Evolutionary conservation across 192 early-diverging fungal genomes (phyloP).

Genomic region (Geranomyces variabilis): DNA sequence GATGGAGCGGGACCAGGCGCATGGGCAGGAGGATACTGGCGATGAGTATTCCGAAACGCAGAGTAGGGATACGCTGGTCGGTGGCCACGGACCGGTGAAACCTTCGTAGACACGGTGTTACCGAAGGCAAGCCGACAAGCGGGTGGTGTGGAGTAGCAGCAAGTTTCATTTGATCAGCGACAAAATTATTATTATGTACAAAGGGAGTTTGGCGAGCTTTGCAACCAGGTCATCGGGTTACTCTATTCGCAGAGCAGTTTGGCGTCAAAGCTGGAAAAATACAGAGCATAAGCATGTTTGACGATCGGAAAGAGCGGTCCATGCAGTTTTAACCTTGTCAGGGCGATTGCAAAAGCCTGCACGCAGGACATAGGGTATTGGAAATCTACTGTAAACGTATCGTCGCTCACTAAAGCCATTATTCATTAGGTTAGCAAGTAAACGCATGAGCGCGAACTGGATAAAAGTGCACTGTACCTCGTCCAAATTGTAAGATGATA

Average conservation of each 20-base stretch:
- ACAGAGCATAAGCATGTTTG: not conserved
- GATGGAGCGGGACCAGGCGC: not conserved
- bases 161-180: too few species aligned
- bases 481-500: constrained; percentile 93
- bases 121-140: too few species aligned
- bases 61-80: not conserved
- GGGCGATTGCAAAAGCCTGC: constrained; percentile 86
- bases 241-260: constrained; percentile 87
- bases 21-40: not conserved
- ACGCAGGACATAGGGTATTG: constrained; percentile 88
- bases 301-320: not conserved
- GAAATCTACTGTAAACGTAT: constrained; percentile 88
- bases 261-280: constrained; percentile 67
- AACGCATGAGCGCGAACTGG: too few species aligned
- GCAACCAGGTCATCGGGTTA: not conserved
- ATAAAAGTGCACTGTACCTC: constrained; percentile 48
- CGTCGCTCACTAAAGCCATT: constrained; percentile 45
- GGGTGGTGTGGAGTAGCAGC: too few species aligned
- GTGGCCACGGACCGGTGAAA: too few species aligned
- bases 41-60: not conserved
- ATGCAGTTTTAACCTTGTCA: constrained; percentile 60
- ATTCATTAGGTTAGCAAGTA: too few species aligned
- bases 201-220: too few species aligned
- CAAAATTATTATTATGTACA: too few species aligned
- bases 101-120: too few species aligned